A percentile compares a stretch with the other conserved stretches of the same genome.
phyloP scores from a whole-genome alignment of 2,329 filamentous ascomycete species.

The Aureobasidium sp. region DNA sequence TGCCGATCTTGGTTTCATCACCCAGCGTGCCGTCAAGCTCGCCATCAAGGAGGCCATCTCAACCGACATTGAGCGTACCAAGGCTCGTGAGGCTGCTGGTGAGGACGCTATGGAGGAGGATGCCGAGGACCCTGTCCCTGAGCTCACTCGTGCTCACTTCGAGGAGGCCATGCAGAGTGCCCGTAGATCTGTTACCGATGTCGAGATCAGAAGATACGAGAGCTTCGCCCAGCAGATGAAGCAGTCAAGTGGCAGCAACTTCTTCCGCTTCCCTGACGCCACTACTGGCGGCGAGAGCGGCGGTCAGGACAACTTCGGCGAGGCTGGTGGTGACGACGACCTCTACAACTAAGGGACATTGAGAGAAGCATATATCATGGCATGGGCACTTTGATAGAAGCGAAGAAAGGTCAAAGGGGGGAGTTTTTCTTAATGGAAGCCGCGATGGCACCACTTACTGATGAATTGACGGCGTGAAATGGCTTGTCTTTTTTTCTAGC shows the following conservation, averaged over 20 bases:
- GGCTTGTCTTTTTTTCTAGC: slow-evolving; percentile 9
- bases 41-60: slow-evolving; percentile 97
- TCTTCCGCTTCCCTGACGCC: slow-evolving; percentile 83
- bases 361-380: not conserved
- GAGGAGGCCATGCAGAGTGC: slow-evolving; percentile 97
- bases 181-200: slow-evolving; percentile 86
- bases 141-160: slow-evolving; percentile 93
- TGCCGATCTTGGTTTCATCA: slow-evolving; percentile 98
- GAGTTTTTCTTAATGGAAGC: slow-evolving; percentile 1
- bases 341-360: slow-evolving; percentile 73
- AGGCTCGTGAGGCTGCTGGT: slow-evolving; percentile 78
- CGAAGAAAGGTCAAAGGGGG: not conserved
- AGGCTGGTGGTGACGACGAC: slow-evolving; percentile 59
- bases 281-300: slow-evolving; percentile 15
- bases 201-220: slow-evolving; percentile 97
- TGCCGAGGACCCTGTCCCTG: slow-evolving; percentile 83
- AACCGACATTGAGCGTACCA: slow-evolving; percentile 77
- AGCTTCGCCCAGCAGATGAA: slow-evolving; percentile 99
- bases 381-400: slow-evolving; percentile 2
- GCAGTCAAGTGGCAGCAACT: slow-evolving; percentile 79
- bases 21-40: slow-evolving; percentile 96
- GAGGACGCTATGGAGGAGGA: slow-evolving; percentile 78
- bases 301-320: slow-evolving; percentile 15
- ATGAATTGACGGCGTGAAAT: slow-evolving; percentile 9
- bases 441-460: not conserved